Evolutionary conservation across 2,329 filamentous ascomycete species (phyloP), one percentile per base, ranked within the genome.

Genomic region (Stagonosporopsis chrysanthemi): DNA sequence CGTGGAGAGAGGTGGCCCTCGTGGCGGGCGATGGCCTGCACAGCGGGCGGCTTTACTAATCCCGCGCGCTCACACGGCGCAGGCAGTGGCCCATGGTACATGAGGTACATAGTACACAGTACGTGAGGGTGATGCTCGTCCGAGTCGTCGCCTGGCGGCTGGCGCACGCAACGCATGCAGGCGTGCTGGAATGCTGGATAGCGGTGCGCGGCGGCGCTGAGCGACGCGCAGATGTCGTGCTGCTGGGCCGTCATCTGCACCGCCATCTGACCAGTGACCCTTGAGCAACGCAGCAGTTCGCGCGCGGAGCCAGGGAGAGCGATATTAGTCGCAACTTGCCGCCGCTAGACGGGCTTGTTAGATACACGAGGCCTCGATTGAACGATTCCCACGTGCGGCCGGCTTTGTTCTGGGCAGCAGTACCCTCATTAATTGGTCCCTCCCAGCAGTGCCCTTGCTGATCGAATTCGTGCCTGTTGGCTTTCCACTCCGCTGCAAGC

Each of bases 281-380:
- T 52, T 61, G 47, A 61, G 48, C 54, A 48, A 47, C 44, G 52
- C 54, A 52, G 48, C 64, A 63, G 65, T 67, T 65, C 60, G 57
- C 62, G 56, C 61, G 60, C 61, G 56, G 58, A 60, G 61, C 51
- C 61, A 63, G 62, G 66, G 62, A 58, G 59, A 56, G 52, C 64
- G 68, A 69, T 69, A 71, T 68, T 64, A 67, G 66, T 70, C 68
- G 71, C 72, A 64, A 64, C 66, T 72, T 72, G 70, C 72, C 72
- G 72, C 69, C 71, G 71, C 72, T 74, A 73, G 62, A 61, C 49
- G 50, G 56, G 65, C 58, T 61, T 67, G 68, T 62, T 53, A 72
- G 72, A 75, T 75, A 71, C 70, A 75, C 72, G 73, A 75, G 67
- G 68, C 63, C 71, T 70, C 72, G 69, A 73, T 73, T 73, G 66